phyloP scores from a whole-genome alignment of 2,329 filamentous ascomycete species.

The Spiromastix sp. region DNA sequence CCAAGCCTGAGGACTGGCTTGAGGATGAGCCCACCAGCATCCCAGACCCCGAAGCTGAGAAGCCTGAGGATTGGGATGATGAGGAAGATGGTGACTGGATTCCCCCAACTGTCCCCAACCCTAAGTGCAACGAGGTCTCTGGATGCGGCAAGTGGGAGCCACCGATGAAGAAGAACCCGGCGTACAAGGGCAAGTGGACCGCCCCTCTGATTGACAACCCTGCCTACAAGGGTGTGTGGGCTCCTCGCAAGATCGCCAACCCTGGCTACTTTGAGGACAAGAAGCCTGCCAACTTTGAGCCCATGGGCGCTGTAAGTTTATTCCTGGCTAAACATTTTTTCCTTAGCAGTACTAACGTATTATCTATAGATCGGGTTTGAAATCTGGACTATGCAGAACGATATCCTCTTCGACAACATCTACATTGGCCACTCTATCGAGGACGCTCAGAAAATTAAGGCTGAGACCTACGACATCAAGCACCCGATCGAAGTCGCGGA shows the following conservation, averaged over 20 bases:
- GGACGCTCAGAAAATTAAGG: slow-evolving; percentile 79
- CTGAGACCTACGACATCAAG: slow-evolving; percentile 88
- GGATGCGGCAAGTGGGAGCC: slow-evolving; percentile 89
- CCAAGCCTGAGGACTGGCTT: slow-evolving; percentile 91
- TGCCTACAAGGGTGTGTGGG: slow-evolving; percentile 93
- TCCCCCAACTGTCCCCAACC: slow-evolving; percentile 80
- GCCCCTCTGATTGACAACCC: slow-evolving; percentile 93
- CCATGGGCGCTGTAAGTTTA: slow-evolving; percentile 81
- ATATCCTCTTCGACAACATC: slow-evolving; percentile 99
- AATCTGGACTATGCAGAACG: slow-evolving; percentile 99
- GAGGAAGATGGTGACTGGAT: slow-evolving; percentile 99
- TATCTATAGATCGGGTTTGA: slow-evolving; percentile 76
- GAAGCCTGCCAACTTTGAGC: slow-evolving; percentile 91
- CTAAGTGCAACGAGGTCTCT: slow-evolving; percentile 86
- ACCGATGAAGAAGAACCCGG: slow-evolving; percentile 88
- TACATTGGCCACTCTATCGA: slow-evolving; percentile 96
- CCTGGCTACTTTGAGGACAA: slow-evolving; percentile 96
- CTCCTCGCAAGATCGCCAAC: slow-evolving; percentile 93
- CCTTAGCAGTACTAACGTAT: slow-evolving; percentile 10
- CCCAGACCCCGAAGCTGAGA: slow-evolving; percentile 86
- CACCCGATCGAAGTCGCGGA: slow-evolving; percentile 67
- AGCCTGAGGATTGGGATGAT: slow-evolving; percentile 99
- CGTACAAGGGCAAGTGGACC: slow-evolving; percentile 98
- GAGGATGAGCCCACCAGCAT: slow-evolving; percentile 74
- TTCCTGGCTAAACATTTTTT: not conserved